A percentile compares a stretch with the other conserved stretches of the same genome.
Conservation (phyloP, 2,329 filamentous ascomycete species). For the Xylariomycetidae sp. region DNA sequence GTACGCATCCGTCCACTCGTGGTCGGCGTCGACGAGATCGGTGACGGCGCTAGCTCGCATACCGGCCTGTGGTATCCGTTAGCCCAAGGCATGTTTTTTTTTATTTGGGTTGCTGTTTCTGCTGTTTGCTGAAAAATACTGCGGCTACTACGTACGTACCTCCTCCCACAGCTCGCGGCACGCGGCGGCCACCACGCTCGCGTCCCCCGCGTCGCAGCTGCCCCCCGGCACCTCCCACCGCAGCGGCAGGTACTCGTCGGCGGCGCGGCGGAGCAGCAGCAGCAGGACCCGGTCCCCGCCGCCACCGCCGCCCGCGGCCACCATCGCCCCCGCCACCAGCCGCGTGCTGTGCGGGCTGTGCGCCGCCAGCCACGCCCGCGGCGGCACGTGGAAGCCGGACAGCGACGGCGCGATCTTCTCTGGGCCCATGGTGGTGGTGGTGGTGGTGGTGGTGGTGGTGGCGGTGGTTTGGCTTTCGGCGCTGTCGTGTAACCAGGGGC, state of each 20-base stretch:
- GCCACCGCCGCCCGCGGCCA: neutral
- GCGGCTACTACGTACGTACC: too few species aligned
- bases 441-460: constrained; percentile 28
- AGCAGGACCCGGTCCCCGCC: constrained; percentile 32
- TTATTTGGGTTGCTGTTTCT: too few species aligned
- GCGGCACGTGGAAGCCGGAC: too few species aligned
- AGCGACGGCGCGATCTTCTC: too few species aligned
- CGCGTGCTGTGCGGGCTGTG: too few species aligned
- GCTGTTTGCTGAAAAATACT: too few species aligned
- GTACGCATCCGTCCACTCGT: constrained; percentile 18
- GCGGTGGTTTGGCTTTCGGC: constrained; percentile 1
- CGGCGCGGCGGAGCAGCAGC: constrained; percentile 34
- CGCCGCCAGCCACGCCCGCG: too few species aligned
- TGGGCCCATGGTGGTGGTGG: constrained; percentile 39
- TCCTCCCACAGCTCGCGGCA: constrained; percentile 41
- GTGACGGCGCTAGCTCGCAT: constrained; percentile 17
- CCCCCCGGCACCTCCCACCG: constrained; percentile 38
- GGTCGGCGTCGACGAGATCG: constrained; percentile 15
- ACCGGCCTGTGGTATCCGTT: too few species aligned
- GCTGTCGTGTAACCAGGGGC: neutral
- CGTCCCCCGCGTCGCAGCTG: constrained; percentile 30
- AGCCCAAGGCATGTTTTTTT: too few species aligned
- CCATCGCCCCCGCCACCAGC: neutral
- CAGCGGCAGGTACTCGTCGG: constrained; percentile 29
- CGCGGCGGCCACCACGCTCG: constrained; percentile 35